A percentile compares a stretch with the other conserved stretches of the same genome.
Conservation (phyloP, 306 rosid species). For the Phaseolus lunatus region DNA sequence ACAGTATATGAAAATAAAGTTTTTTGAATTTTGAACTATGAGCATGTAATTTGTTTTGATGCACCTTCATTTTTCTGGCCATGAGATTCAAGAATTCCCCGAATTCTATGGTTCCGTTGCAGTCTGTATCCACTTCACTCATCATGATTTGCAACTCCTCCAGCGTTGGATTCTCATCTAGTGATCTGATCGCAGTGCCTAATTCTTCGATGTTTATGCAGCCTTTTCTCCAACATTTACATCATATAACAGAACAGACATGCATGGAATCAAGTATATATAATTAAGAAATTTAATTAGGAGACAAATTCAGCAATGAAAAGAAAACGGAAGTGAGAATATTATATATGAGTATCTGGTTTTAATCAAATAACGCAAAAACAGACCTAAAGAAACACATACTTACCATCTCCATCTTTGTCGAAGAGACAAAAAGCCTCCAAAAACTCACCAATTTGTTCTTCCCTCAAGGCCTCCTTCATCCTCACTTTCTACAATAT, state of each 20-base stretch:
- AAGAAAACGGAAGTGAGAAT: no score
- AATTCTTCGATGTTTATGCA: constrained; percentile 70
- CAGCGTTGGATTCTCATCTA: constrained; percentile 57
- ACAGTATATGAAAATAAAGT: neutral
- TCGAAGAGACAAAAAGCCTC: constrained; percentile 73
- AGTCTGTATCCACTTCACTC: constrained; percentile 57
- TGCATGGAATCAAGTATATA: neutral
- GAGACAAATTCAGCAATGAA: neutral
- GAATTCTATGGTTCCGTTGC: constrained; percentile 70
- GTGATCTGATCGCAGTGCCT: constrained; percentile 54
- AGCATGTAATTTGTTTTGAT: neutral
- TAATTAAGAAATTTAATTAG: neutral
- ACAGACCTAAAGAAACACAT: neutral
- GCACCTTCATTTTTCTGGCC: constrained; percentile 69
- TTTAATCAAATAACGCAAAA: no score
- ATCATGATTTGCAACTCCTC: constrained; percentile 70
- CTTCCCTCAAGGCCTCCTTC: constrained; percentile 51
- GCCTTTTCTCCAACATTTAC: constrained; percentile 45
- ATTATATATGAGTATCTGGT: no score
- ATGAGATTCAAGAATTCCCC: constrained; percentile 75
- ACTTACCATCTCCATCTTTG: constrained; percentile 72
- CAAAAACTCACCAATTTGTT: constrained; percentile 64
- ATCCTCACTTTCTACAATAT: neutral
- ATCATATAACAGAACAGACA: neutral
- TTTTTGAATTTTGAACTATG: no score